Evolutionary conservation across 768 basidiomycete genomes (phyloP), one percentile per base, ranked within the genome.

Genomic region (Trametes punicea): DNA sequence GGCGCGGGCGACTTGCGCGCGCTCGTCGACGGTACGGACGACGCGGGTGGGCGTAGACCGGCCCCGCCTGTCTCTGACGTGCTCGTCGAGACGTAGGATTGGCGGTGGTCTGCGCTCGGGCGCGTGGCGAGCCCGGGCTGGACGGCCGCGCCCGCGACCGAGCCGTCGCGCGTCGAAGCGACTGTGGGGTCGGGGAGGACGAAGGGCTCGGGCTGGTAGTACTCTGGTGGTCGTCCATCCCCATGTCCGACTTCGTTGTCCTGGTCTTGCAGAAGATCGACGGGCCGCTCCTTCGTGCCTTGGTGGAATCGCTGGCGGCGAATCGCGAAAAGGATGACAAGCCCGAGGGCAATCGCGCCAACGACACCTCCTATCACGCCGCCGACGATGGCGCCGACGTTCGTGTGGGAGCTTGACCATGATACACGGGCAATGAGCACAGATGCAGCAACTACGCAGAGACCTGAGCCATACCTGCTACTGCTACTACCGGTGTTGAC

Each of bases 181-280:
- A 74, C 63, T 0, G 83, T 81, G 11, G 86, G 83, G 41, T 84
- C 84, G 0, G 87, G 78, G 3, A 88, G 77, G 49, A 87, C 78
- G 72, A 84, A 91, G 2, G 90, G 90, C 60, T 90, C 85, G 0
- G 89, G 88, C 29, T 77, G 79, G 65, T 88, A 86, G 69, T 82
- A 88, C 54, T 88, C 79, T 4, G 87, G 87, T 7, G 84, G 79
- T 36, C 83, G 80, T 44, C 77, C 77, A 52, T 65, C 60, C 57
- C 67, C 62, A 49, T 65, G 59, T 1, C 71, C 70, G 11, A 5
- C 34, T 36, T 75, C 73, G 31, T 75, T 78, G 40, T 82, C 82
- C 25, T 81, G 84, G 0, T 71, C 74, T 1, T 83, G 75, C 21
- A 90, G 73, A n/a, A 91, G 78, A 67, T 90, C 81, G 36, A 88